Evolutionary conservation across 257 asterid genomes (phyloP).

Genomic region (Lithospermum erythrorhizon): DNA sequence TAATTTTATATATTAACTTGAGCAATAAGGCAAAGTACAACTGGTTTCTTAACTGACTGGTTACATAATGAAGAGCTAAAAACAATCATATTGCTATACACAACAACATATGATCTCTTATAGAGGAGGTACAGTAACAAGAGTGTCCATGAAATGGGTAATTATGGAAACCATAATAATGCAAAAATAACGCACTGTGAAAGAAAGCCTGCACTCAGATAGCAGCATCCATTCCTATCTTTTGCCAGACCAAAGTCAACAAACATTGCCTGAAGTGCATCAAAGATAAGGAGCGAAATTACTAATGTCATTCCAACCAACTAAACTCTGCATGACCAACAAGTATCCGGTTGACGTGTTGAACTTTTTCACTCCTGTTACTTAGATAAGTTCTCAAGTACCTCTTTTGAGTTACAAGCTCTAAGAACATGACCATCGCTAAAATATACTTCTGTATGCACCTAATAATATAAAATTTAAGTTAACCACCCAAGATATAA

Average conservation of each 20-base stretch:
- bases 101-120: too few relatives aligned
- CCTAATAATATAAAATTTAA: slow-evolving; percentile 25
- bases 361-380: slow-evolving; percentile 63
- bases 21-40: neutral
- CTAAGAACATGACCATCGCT: slow-evolving; percentile 84
- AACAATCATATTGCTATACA: too few relatives aligned
- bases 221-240: slow-evolving; percentile 92
- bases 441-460: slow-evolving; percentile 84
- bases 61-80: too few relatives aligned
- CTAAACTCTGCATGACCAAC: slow-evolving; percentile 92
- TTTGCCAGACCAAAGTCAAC: slow-evolving; percentile 93
- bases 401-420: slow-evolving; percentile 70
- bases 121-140: too few relatives aligned
- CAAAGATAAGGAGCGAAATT: slow-evolving; percentile 2
- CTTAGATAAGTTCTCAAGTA: slow-evolving; percentile 72
- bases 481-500: too few relatives aligned
- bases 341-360: slow-evolving; percentile 90
- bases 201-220: slow-evolving; percentile 58
- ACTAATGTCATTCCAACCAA: slow-evolving; percentile 4
- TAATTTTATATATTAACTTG: neutral
- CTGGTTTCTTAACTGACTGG: too few relatives aligned
- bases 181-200: too few relatives aligned
- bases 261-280: slow-evolving; percentile 74
- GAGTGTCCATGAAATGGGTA: too few relatives aligned
- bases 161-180: too few relatives aligned